Evolutionary conservation across 2,329 filamentous ascomycete species (phyloP).

Genomic region (Xylariaceae sp.): DNA sequence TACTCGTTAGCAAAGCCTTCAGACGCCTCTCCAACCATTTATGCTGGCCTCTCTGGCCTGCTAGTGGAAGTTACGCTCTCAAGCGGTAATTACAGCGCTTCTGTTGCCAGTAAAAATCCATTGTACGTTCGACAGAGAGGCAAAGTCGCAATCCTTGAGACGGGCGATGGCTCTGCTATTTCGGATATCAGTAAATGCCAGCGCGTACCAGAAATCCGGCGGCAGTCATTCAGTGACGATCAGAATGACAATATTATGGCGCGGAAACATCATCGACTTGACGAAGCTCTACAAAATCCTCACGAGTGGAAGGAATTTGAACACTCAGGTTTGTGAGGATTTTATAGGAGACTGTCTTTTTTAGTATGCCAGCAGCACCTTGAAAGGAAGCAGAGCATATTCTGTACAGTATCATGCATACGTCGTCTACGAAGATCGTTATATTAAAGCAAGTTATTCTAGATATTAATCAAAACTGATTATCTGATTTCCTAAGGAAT

Average conservation of each 20-base stretch:
- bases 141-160: constrained; percentile 38
- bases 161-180: constrained; percentile 37
- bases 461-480: no score
- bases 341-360: no score
- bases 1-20: constrained; percentile 56
- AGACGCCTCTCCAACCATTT: constrained; percentile 54
- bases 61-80: constrained; percentile 51
- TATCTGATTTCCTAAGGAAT: no score
- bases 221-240: constrained; percentile 26
- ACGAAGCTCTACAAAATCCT: constrained; percentile 31
- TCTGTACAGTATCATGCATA: no score
- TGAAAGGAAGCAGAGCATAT: no score
- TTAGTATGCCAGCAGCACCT: no score
- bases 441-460: no score
- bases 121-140: constrained; percentile 27
- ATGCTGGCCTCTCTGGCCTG: constrained; percentile 55
- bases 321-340: not conserved
- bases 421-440: no score
- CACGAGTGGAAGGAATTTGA: constrained; percentile 18
- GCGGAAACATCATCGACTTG: constrained; percentile 32
- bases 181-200: constrained; percentile 35
- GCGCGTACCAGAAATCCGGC: constrained; percentile 34
- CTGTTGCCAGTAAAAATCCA: not conserved
- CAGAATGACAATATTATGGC: not conserved
- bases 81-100: constrained; percentile 17